Base-by-base conservation (phyloP, 768 basidiomycete species). In the Paxillus rubicundulus region DNA sequence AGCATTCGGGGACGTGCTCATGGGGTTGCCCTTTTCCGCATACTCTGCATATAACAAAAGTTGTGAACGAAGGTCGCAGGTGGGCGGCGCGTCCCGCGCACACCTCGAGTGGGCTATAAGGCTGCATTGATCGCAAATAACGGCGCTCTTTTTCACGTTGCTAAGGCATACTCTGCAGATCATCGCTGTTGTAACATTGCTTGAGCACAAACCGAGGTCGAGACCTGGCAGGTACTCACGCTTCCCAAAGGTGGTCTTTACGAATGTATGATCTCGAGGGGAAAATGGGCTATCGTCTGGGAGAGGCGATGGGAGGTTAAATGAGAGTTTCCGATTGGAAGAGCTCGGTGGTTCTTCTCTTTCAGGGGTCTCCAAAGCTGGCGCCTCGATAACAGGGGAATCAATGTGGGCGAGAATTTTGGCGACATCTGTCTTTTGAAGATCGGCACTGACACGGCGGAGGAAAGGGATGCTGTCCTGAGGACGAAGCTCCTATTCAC, bases 381-480 rank as follows among this genome's bases (percentile, higher is more conserved):
- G 70, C 27, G 78, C 63, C 47, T 71, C 69, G 6, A 46, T 42
- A 21, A 65, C 65, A 1, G 53, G 54, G 10, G 46, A 33, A 50
- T 74, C 74, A 49, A 78, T 64, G 37, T 68, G 66, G n/a, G 77
- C 68, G 32, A 78, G 62, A 54, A 82, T 79, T 46, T 82, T 82
- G 46, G 80, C 72, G 40, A 74, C 77, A 44, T 90, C 88, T 17
- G 81, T 75, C 69, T 87, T 89, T 54, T 89, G 86, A 49, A 92
- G 65, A 63, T 97, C 95, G 53, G 84, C 78, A 66, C 92, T 94
- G 64, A 97, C 87, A 4, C 95, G 87, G 28, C 93, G 86, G 12
- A 97, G 76, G 78, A 97, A 97, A 9, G 96, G 96, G 33, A 98
- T 90, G 64, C 91, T 94, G 64, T 98, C 96, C 64, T 97, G 89